These are phyloP conservation scores for Cicer bijugum DNA, from an alignment of 306 rosid genomes.

Conservation along the genomic window DNA sequence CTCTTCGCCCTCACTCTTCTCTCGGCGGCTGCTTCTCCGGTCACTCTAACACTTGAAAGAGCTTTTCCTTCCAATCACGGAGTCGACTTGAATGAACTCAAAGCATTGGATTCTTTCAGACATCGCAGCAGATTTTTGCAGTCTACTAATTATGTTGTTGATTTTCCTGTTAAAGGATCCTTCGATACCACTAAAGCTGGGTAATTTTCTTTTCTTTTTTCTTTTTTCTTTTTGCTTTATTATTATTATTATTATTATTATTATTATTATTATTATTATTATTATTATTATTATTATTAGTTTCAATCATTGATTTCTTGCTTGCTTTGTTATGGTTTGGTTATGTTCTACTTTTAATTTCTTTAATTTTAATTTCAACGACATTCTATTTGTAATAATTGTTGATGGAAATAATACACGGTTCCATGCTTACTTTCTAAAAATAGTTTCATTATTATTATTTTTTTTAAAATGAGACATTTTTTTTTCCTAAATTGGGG, in stretches of 20 bases:
- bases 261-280: background rate
- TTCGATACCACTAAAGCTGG: conserved; percentile 77
- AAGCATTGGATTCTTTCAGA: conserved; percentile 62
- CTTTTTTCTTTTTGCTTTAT: background rate
- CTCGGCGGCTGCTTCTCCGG: conserved; percentile 53
- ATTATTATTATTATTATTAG: background rate
- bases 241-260: background rate
- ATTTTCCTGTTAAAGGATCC: conserved; percentile 72
- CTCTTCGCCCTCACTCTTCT: conserved; percentile 49
- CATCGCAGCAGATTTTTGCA: conserved; percentile 75
- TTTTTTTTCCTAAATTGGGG: no score
- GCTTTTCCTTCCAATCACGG: conserved; percentile 70
- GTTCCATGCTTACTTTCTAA: no score
- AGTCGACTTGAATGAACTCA: conserved; percentile 66
- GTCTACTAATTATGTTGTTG: conserved; percentile 56
- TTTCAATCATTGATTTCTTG: background rate
- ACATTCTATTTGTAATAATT: background rate
- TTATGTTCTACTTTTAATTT: background rate
- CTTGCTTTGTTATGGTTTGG: background rate
- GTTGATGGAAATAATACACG: background rate
- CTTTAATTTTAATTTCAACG: background rate
- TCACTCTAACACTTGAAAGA: conserved; percentile 67
- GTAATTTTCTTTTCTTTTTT: conserved; percentile 46
- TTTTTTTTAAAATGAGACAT: no score
- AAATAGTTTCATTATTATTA: no score